phyloP scores from a whole-genome alignment of 75 land plant species.

The Sequoia sempervirens region DNA sequence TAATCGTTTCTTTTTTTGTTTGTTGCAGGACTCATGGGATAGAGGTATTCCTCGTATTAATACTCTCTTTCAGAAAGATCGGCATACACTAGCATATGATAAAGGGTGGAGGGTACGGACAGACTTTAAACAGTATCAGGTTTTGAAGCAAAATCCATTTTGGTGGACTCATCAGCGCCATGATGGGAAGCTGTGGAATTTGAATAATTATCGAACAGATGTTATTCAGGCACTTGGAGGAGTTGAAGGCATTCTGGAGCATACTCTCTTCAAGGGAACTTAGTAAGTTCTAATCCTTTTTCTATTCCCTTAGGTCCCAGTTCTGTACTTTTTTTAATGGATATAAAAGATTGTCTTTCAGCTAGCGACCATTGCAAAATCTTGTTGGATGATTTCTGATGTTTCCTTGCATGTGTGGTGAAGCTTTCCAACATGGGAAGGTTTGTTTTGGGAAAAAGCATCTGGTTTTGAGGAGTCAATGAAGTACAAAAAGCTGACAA shows the following conservation, averaged over 20 bases:
- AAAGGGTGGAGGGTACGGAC: slow-evolving; percentile 99
- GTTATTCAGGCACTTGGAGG: slow-evolving; percentile 99
- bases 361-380: neutral
- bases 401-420: slow-evolving; percentile 9
- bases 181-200: slow-evolving; percentile 98
- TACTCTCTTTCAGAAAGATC: slow-evolving; percentile 97
- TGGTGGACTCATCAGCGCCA: slow-evolving; percentile 99
- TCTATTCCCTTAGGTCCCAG: neutral
- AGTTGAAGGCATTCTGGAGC: slow-evolving; percentile 98
- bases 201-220: slow-evolving; percentile 98
- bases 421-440: slow-evolving; percentile 99
- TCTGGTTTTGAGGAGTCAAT: slow-evolving; percentile 99
- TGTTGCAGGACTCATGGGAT: slow-evolving; percentile 93
- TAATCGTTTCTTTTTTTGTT: neutral
- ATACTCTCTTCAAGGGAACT: slow-evolving; percentile 97
- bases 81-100: slow-evolving; percentile 98
- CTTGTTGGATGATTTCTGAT: neutral
- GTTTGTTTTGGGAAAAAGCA: slow-evolving; percentile 99
- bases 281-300: slow-evolving; percentile 52
- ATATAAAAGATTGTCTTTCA: neutral
- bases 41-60: slow-evolving; percentile 98
- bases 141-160: slow-evolving; percentile 97
- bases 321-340: neutral
- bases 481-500: slow-evolving; percentile 99
- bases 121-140: slow-evolving; percentile 98